These are phyloP conservation scores for Zygosaccharomyces sapae DNA, from an alignment of 1,139 yeast genomes.

Conservation along the genomic window DNA sequence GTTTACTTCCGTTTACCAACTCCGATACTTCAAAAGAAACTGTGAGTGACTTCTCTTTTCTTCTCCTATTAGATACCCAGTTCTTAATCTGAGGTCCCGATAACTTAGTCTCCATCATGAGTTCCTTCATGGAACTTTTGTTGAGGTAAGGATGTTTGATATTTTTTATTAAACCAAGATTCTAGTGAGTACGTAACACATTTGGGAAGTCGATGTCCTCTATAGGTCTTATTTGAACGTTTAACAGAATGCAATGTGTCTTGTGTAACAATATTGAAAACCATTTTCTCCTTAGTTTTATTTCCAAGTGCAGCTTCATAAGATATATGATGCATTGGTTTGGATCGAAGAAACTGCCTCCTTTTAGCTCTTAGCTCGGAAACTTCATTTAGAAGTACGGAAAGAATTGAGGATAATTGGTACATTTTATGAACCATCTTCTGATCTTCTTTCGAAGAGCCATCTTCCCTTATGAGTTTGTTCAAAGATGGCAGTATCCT, in stretches of 20 bases:
- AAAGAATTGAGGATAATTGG: slow-evolving; percentile 7
- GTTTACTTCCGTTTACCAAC: not conserved
- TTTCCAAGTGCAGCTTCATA: not conserved
- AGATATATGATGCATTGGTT: not conserved
- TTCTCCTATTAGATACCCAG: slow-evolving; percentile 29
- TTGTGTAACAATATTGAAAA: slow-evolving; percentile 19
- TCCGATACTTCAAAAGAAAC: slow-evolving; percentile 1
- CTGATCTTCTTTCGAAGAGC: slow-evolving; percentile 3
- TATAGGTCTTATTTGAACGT: slow-evolving; percentile 10
- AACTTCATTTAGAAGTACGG: slow-evolving; percentile 2
- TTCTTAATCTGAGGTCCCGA: slow-evolving; percentile 25
- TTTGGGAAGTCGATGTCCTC: slow-evolving; percentile 25
- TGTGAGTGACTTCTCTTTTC: slow-evolving; percentile 19
- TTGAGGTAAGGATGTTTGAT: slow-evolving; percentile 23
- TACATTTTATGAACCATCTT: slow-evolving; percentile 4
- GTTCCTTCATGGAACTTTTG: slow-evolving; percentile 12
- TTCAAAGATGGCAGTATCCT: not conserved
- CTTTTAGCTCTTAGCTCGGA: not conserved
- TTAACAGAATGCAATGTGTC: slow-evolving; percentile 16
- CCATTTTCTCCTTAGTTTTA: not conserved
- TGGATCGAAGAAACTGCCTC: slow-evolving; percentile 1
- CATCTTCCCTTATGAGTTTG: slow-evolving; percentile 1
- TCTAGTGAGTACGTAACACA: slow-evolving; percentile 18
- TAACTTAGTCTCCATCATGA: slow-evolving; percentile 18
- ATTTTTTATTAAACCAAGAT: slow-evolving; percentile 21